Evolutionary conservation across 352 stramenopile species (phyloP), one percentile per base, ranked within the genome.

Genomic region (Phytophthora sansomeana): DNA sequence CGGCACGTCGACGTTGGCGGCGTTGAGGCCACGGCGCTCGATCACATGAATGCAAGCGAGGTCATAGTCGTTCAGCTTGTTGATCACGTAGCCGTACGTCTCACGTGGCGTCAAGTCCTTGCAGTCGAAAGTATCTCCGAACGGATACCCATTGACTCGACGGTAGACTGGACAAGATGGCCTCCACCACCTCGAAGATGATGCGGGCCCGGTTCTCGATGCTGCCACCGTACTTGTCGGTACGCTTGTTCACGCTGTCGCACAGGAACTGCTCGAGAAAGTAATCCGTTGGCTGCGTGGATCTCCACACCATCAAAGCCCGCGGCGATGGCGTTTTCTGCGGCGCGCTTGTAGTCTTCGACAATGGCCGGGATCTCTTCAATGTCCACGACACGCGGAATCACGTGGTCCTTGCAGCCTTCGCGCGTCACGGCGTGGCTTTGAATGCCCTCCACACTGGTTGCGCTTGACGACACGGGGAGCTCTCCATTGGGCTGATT

Each of bases 161-260:
- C 16, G 60, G 55, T 1, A 75, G 28, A 13, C 35, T 57, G 8
- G 73, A 60, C 17, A 65, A n/a, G 5, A 72, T 49, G 14, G 38
- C 71, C n/a, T n/a, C n/a, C n/a, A n/a, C n/a, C n/a, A n/a, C n/a
- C n/a, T n/a, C n/a, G n/a, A n/a, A n/a, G n/a, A 95, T 69, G 29
- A 97, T 78, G 11, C 80, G 70, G 14, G 73, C 67, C 14, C 90
- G 84, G 69, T 96, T 96, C 47, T 93, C 84, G 14, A 90, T 68
- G 36, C 58, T 84, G n/a, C 90, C 90, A 26, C 89, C 89, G 48
- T 96, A 97, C 41, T 74, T 55, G 75, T 96, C 90, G 1, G 72
- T 91, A 29, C 86, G 80, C 38, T 78, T 75, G 74, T 97, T 97
- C 51, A 74, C 63, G 17, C 52, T n/a, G n/a, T n/a, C n/a, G n/a